Evolutionary conservation across 148 eudicot species (phyloP).

Genomic region (Vaccinium myrtillus): DNA sequence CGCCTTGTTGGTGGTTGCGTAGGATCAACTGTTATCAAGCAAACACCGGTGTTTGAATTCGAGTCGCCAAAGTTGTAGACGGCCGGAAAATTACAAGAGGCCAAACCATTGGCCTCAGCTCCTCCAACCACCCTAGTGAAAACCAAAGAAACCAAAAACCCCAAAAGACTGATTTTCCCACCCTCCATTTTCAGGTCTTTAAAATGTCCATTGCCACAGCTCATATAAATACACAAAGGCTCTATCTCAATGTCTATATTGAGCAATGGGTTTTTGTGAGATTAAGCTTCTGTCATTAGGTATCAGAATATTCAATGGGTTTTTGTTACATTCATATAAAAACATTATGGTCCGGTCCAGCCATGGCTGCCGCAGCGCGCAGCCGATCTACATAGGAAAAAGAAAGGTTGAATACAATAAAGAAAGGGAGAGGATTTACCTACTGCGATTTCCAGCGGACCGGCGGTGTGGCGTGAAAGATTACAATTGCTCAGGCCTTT

Average conservation of each 20-base stretch:
- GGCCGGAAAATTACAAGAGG: neutral
- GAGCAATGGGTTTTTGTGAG: neutral
- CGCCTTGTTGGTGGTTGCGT: neutral
- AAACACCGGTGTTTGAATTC: constrained; percentile 8
- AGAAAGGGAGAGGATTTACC: too few species aligned
- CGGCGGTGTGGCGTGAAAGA: too few species aligned
- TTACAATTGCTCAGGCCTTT: too few species aligned
- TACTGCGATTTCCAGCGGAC: too few species aligned
- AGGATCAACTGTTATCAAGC: neutral
- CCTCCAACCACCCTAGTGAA: neutral
- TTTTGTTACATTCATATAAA: too few species aligned
- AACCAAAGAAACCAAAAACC: neutral
- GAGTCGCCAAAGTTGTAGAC: constrained; percentile 21
- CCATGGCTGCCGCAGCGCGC: too few species aligned
- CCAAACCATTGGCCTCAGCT: neutral
- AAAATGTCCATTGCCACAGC: neutral
- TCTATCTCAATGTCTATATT: neutral
- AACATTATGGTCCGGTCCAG: too few species aligned
- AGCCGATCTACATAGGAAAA: too few species aligned
- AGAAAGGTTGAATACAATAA: too few species aligned
- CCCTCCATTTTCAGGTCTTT: neutral
- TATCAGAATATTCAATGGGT: too few species aligned
- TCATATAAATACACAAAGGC: neutral
- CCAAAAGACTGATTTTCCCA: neutral
- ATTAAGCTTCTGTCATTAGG: too few species aligned